Percentiles rank a stretch among this genome's conserved stretches.
These are phyloP conservation scores for Zoysia pacifica DNA, from an alignment of 176 grass and related monocot genomes.

Conservation along the genomic window DNA sequence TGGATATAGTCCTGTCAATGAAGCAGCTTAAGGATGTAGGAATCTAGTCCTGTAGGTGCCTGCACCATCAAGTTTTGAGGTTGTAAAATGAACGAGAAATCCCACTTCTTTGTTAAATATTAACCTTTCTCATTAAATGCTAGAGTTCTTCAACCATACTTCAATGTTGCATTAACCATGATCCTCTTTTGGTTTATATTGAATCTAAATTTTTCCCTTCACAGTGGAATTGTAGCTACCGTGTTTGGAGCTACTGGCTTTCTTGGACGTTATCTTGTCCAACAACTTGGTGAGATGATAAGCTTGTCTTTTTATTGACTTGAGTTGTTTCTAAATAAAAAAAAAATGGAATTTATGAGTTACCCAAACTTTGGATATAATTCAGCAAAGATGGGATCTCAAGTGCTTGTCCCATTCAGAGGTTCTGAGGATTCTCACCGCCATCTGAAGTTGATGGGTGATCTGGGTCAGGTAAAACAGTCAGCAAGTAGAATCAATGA, in stretches of 20 bases:
- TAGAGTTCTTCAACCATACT: background rate
- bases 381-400: slow-evolving; percentile 97
- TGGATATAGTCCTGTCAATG: background rate
- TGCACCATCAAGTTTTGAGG: background rate
- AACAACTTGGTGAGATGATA: slow-evolving; percentile 80
- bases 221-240: slow-evolving; percentile 90
- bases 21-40: background rate
- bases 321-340: slow-evolving; percentile 7
- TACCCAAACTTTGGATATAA: slow-evolving; percentile 1
- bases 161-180: slow-evolving; percentile 14
- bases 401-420: slow-evolving; percentile 96
- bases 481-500: background rate
- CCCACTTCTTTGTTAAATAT: background rate
- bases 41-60: background rate
- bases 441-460: slow-evolving; percentile 96
- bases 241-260: slow-evolving; percentile 99
- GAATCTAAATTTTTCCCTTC: background rate
- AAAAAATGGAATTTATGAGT: slow-evolving; percentile 4
- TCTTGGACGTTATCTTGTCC: slow-evolving; percentile 92
- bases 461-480: slow-evolving; percentile 76
- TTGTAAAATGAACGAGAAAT: background rate
- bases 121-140: background rate
- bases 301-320: background rate
- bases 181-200: slow-evolving; percentile 6
- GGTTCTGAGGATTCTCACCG: slow-evolving; percentile 89